Percentiles rank a stretch among this genome's conserved stretches.
Conservation (phyloP, 78 protist genomes). For the Capsaspora owczarzaki region DNA sequence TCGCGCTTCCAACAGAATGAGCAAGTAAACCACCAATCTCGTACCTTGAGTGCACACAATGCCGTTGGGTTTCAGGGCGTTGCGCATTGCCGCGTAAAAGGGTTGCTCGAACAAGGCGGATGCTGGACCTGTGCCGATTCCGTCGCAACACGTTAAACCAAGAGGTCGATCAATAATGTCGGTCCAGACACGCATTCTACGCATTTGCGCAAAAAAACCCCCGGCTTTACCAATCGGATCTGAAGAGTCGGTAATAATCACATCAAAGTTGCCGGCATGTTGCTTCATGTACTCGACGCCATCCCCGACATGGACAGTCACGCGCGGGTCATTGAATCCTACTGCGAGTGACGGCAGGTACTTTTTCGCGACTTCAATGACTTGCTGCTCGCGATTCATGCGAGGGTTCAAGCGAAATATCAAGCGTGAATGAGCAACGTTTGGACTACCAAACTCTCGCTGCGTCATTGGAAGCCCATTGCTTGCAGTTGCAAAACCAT, state of each 20-base stretch:
- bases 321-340: conserved; percentile 66
- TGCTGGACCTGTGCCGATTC: not conserved
- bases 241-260: conserved; percentile 91
- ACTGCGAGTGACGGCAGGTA: conserved; percentile 58
- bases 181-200: not conserved
- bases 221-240: conserved; percentile 72
- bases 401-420: not conserved
- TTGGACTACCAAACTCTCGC: not conserved
- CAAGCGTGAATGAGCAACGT: not conserved
- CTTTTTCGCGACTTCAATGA: conserved; percentile 57
- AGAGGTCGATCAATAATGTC: not conserved
- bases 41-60: conserved; percentile 70
- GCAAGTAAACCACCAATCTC: not conserved
- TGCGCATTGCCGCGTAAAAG: conserved; percentile 49
- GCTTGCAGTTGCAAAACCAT: not conserved
- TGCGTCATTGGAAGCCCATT: not conserved
- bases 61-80: conserved; percentile 72
- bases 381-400: conserved; percentile 16
- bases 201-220: not conserved
- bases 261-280: conserved; percentile 77
- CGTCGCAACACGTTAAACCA: not conserved
- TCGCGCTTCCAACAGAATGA: not conserved
- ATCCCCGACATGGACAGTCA: conserved; percentile 58
- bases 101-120: conserved; percentile 61
- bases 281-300: too few species aligned